Base-by-base conservation (phyloP, 768 basidiomycete genomes). In the Phanerodontia chrysosporium region DNA sequence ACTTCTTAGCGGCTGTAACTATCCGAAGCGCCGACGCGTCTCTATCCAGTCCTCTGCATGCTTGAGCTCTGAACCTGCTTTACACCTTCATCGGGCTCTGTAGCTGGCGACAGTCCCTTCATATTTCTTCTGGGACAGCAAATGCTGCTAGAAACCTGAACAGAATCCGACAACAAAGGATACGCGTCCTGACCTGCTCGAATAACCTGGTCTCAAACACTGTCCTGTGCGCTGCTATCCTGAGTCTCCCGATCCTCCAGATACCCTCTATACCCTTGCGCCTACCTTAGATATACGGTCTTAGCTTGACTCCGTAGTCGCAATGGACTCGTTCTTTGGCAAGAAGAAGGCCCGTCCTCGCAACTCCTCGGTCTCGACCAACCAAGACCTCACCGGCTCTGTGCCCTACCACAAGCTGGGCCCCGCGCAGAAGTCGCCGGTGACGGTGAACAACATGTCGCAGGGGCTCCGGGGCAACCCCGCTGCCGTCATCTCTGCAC, bases 401-500 rank as follows among this genome's bases (percentile, higher is more conserved):
- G 69, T 72, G 12, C 73, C 73, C 16, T 74, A 74, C 59, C 68
- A 73, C 60, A 67, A 67, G 55, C 61, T 69, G 30, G 65, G 62
- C 14, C 65, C 68, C 24, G 51, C 67, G 13, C 55, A 63, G 44
- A 63, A 62, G 29, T 62, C 72, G 27, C 72, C 72, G 35, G 59
- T 72, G 14, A 64, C 70, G 24, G 69, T 72, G 2, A 65, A 61
- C 28, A 65, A 69, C 9, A 58, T 69, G 13, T 68, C 72, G 9
- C 68, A 69, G 46, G 67, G 61, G 21, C 55, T 70, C 12, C 58
- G 70, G 51, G 64, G 62, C 8, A 52, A 60, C 35, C 63, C 49
- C 16, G 25, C 51, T 24, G 35, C 73, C 22, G 70, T 63, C 51
- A 92, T 93, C 63, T 92, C 89, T 29, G 91, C 90, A 4, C 90